phyloP scores from a whole-genome alignment of 495 filamentous ascomycete species.

The Aspergillus coremiiformis region DNA sequence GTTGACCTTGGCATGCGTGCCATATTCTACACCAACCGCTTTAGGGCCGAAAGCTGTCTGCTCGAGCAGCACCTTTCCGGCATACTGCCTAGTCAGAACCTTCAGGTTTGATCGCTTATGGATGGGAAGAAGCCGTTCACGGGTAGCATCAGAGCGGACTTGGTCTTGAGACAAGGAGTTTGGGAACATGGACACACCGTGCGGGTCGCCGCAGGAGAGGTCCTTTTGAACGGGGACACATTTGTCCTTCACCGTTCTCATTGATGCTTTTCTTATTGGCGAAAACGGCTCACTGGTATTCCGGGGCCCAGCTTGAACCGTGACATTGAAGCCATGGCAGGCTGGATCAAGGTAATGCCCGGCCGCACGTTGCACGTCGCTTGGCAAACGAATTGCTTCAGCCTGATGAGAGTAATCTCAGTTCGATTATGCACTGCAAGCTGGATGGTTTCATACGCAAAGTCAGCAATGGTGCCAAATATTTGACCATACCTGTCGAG shows the following conservation, averaged over 20 bases:
- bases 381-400: constrained; percentile 15
- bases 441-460: constrained; percentile 10
- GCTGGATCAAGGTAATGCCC: constrained; percentile 16
- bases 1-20: constrained; percentile 18
- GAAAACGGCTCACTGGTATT: constrained; percentile 15
- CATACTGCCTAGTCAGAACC: constrained; percentile 39
- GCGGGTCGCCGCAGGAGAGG: constrained; percentile 20
- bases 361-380: constrained; percentile 11
- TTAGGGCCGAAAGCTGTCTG: constrained; percentile 3
- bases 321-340: constrained; percentile 22
- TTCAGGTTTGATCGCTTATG: constrained; percentile 37
- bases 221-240: constrained; percentile 17
- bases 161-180: constrained; percentile 21
- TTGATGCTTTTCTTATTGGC: constrained; percentile 17
- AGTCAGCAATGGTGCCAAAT: constrained; percentile 23
- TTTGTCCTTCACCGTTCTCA: constrained; percentile 8
- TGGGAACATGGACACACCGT: constrained; percentile 24
- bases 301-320: constrained; percentile 20
- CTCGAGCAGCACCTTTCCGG: constrained; percentile 34
- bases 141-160: constrained; percentile 34
- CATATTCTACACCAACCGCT: constrained; percentile 31
- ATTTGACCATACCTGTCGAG: constrained; percentile 30
- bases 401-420: constrained; percentile 30
- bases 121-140: constrained; percentile 42
- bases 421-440: constrained; percentile 14